phyloP scores from a whole-genome alignment of 2,329 filamentous ascomycete genomes.

The Dothistroma septosporum region DNA sequence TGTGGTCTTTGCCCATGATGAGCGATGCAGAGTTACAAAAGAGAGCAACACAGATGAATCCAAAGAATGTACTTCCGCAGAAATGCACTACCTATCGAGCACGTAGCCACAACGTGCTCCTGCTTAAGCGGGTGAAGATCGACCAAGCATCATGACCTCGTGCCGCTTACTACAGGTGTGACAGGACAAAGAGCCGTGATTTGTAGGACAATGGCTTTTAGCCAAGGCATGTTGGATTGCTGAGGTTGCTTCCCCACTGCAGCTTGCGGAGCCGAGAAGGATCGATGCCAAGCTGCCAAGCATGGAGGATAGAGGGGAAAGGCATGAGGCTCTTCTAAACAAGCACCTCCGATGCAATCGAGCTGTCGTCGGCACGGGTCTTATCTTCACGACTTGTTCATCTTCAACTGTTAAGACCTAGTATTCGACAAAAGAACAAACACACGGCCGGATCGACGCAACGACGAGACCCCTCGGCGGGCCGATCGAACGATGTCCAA shows the following conservation, averaged over 20 bases:
- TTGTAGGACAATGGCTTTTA: neutral
- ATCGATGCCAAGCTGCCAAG: neutral
- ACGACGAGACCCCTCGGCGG: too few relatives aligned
- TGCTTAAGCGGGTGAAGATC: neutral
- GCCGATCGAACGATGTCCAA: too few relatives aligned
- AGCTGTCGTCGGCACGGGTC: neutral
- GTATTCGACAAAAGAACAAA: too few relatives aligned
- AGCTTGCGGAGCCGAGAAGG: neutral
- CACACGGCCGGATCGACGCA: too few relatives aligned
- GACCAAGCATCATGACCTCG: neutral
- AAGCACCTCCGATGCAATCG: neutral
- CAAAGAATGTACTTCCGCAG: neutral
- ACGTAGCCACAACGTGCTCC: neutral
- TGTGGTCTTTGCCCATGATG: slow-evolving; percentile 7
- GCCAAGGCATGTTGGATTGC: neutral
- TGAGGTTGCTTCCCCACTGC: neutral
- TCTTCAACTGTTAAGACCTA: too few relatives aligned
- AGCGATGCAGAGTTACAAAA: neutral
- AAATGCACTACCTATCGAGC: neutral
- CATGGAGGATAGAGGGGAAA: neutral
- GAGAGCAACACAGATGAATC: neutral
- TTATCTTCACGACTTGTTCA: too few relatives aligned
- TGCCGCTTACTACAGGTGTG: neutral
- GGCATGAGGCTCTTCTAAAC: neutral
- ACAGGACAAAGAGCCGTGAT: neutral